These are phyloP conservation scores for Aspergillus novoparasiticus DNA, from an alignment of 2,329 filamentous ascomycete genomes.

Conservation along the genomic window DNA sequence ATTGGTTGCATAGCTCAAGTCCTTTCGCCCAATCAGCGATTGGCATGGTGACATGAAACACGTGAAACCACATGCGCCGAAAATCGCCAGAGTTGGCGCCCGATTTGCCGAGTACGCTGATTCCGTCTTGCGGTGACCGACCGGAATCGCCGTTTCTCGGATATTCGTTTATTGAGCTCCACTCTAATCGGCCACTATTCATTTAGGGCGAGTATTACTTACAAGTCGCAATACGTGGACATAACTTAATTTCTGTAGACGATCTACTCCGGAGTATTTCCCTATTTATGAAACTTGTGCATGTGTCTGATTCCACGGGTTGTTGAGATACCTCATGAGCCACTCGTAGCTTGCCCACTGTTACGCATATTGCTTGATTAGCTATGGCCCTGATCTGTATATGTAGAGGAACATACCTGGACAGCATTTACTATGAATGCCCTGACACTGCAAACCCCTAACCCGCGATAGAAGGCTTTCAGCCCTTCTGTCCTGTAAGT, in stretches of 20 bases:
- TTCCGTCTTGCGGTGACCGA: conserved; percentile 32
- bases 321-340: conserved; percentile 63
- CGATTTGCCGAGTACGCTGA: conserved; percentile 19
- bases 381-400: not conserved
- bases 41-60: conserved; percentile 14
- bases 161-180: conserved; percentile 19
- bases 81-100: conserved; percentile 26
- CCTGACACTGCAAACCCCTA: conserved; percentile 79
- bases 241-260: not conserved
- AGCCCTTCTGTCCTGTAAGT: conserved; percentile 67
- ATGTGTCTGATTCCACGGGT: conserved; percentile 18
- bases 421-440: conserved; percentile 93
- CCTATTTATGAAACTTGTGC: conserved; percentile 16
- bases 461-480: conserved; percentile 69
- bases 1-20: conserved; percentile 18
- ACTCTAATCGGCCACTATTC: conserved; percentile 18
- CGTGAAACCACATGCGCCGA: conserved; percentile 32
- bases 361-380: conserved; percentile 9
- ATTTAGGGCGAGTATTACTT: conserved; percentile 33
- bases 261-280: not conserved
- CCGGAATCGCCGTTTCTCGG: conserved; percentile 34
- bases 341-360: conserved; percentile 91
- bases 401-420: conserved; percentile 48
- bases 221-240: conserved; percentile 23
- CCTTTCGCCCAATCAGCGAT: conserved; percentile 23